Conservation (phyloP, 2,329 filamentous ascomycete species). For the Hypoxylon sp. region DNA sequence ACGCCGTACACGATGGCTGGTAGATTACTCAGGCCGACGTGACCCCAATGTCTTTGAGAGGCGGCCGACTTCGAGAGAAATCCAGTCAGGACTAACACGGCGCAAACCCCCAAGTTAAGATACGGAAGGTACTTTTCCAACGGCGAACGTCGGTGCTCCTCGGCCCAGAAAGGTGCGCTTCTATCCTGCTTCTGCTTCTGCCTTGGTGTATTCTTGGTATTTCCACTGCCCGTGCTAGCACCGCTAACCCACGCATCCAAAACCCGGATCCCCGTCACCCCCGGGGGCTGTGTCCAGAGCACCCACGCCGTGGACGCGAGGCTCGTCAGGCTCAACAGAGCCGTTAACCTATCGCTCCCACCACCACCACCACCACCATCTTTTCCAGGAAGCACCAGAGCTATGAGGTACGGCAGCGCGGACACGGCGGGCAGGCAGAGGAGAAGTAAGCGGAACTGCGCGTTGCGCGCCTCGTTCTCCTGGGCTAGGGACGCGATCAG, state of each 20-base stretch:
- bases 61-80: constrained; percentile 54
- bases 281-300: constrained; percentile 69
- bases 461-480: constrained; percentile 71
- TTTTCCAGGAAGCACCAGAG: constrained; percentile 56
- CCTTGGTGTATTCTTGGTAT: constrained; percentile 12
- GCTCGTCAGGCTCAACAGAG: constrained; percentile 73
- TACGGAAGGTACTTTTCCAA: constrained; percentile 72
- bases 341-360: constrained; percentile 49
- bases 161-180: constrained; percentile 37
- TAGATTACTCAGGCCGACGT: constrained; percentile 64
- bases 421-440: constrained; percentile 72
- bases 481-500: constrained; percentile 70
- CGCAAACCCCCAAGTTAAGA: constrained; percentile 71
- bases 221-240: no score
- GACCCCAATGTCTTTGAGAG: constrained; percentile 49
- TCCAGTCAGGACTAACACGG: constrained; percentile 65
- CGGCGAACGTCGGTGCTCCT: constrained; percentile 57
- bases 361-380: not conserved
- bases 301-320: constrained; percentile 75
- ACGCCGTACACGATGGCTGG: constrained; percentile 73
- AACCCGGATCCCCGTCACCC: constrained; percentile 65
- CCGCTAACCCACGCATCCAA: constrained; percentile 63
- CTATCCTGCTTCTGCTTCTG: constrained; percentile 6
- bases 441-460: constrained; percentile 71
- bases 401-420: constrained; percentile 68